phyloP scores from a whole-genome alignment of 2,329 filamentous ascomycete genomes.

The Byssochlamys sp. region DNA sequence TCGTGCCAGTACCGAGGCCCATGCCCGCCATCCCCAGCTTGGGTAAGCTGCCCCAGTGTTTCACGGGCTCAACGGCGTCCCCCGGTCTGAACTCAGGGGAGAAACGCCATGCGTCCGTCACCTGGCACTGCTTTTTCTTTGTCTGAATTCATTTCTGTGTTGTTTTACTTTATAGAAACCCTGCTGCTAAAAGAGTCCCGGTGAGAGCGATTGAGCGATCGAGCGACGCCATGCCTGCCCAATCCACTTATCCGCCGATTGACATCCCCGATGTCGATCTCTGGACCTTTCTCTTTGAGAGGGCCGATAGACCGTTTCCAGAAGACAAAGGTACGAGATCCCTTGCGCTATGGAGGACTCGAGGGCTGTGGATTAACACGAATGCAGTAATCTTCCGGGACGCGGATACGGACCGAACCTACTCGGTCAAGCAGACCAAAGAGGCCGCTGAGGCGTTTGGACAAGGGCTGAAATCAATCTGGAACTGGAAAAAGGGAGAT shows the following conservation, averaged over 20 bases:
- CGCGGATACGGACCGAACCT: constrained; percentile 56
- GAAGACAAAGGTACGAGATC: constrained; percentile 58
- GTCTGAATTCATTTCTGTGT: not conserved
- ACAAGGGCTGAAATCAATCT: constrained; percentile 62
- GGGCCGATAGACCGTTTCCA: constrained; percentile 53
- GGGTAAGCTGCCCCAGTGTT: too few species aligned
- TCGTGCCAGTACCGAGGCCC: not conserved
- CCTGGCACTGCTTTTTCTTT: not conserved
- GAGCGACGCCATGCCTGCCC: constrained; percentile 53
- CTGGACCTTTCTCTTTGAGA: constrained; percentile 69
- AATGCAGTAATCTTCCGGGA: constrained; percentile 66
- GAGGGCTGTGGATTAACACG: not conserved
- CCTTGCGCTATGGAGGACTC: not conserved
- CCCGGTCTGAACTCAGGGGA: too few species aligned
- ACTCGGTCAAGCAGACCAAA: constrained; percentile 62
- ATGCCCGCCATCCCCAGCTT: not conserved
- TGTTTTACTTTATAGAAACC: not conserved
- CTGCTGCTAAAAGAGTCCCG: too few species aligned
- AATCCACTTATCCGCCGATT: constrained; percentile 55
- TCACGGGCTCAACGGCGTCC: not conserved
- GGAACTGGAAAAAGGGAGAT: constrained; percentile 73
- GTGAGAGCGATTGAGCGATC: not conserved
- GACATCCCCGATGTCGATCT: constrained; percentile 66
- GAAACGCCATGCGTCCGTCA: too few species aligned
- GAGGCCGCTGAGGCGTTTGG: constrained; percentile 64